phyloP scores from a whole-genome alignment of 108 stramenopile species.

The Cyclotella choctawhatcheeana region DNA sequence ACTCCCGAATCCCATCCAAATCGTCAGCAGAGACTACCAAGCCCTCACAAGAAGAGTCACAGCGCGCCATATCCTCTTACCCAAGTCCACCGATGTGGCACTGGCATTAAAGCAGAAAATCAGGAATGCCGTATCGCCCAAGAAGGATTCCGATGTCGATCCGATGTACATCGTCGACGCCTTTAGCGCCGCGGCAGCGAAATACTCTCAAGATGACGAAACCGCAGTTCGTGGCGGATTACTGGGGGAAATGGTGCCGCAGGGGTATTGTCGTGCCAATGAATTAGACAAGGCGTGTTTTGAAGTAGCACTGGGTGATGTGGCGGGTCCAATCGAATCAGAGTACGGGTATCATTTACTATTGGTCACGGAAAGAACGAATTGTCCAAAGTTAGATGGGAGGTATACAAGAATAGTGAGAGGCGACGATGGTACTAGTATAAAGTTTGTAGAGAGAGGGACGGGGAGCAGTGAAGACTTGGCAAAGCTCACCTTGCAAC shows the following conservation, averaged over 20 bases:
- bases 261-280: constrained; percentile 62
- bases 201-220: constrained; percentile 61
- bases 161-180: constrained; percentile 60
- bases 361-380: constrained; percentile 67
- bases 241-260: constrained; percentile 59
- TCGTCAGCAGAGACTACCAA: constrained; percentile 55
- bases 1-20: constrained; percentile 41
- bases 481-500: constrained; percentile 29
- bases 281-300: constrained; percentile 62
- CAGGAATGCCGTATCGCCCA: constrained; percentile 42
- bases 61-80: constrained; percentile 68
- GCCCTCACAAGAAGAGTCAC: constrained; percentile 70
- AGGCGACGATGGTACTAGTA: constrained; percentile 30
- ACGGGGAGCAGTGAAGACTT: background rate
- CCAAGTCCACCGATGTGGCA: constrained; percentile 54
- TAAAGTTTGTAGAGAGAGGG: background rate
- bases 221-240: constrained; percentile 61
- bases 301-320: constrained; percentile 47
- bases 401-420: constrained; percentile 47
- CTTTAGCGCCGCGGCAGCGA: constrained; percentile 58
- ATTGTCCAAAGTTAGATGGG: constrained; percentile 74
- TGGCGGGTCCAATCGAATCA: constrained; percentile 65
- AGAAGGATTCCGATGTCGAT: constrained; percentile 14
- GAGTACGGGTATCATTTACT: constrained; percentile 67
- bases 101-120: constrained; percentile 61